Evolutionary conservation across 1,284 basidiomycete species (phyloP).

Genomic region (Moesziomyces parantarcticus): DNA sequence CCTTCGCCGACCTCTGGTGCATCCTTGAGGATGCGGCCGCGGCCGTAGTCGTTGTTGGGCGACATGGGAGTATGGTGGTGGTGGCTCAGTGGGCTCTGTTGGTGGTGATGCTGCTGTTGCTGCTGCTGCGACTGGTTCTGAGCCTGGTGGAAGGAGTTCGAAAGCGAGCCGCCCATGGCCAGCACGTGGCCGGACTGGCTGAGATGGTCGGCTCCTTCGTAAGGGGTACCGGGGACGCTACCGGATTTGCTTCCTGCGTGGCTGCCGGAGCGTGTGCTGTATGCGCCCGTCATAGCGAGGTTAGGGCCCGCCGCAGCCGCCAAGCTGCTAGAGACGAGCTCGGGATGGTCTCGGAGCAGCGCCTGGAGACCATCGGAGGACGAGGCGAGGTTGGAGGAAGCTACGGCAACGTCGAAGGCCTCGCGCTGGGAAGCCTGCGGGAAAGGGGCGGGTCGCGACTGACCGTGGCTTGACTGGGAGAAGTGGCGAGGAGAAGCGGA

Average conservation of each 20-base stretch:
- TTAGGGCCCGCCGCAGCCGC: slow-evolving; percentile 60
- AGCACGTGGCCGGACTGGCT: slow-evolving; percentile 11
- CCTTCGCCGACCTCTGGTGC: slow-evolving; percentile 50
- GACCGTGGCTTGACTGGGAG: slow-evolving; percentile 36
- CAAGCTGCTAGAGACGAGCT: slow-evolving; percentile 61
- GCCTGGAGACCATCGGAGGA: slow-evolving; percentile 64
- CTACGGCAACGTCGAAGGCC: slow-evolving; percentile 56
- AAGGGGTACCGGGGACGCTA: slow-evolving; percentile 45
- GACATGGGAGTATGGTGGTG: slow-evolving; percentile 14
- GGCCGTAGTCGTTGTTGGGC: slow-evolving; percentile 22
- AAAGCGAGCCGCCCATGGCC: slow-evolving; percentile 39
- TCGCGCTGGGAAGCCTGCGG: slow-evolving; percentile 52
- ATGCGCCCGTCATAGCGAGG: slow-evolving; percentile 37
- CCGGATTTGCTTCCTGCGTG: slow-evolving; percentile 38
- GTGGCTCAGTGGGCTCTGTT: slow-evolving; percentile 20
- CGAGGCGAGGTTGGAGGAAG: slow-evolving; percentile 54
- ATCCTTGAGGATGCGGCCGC: slow-evolving; percentile 41
- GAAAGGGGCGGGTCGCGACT: slow-evolving; percentile 52
- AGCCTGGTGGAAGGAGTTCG: slow-evolving; percentile 38
- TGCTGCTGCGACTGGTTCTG: slow-evolving; percentile 27
- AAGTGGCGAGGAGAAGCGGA: slow-evolving; percentile 46
- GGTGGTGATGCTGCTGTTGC: slow-evolving; percentile 18
- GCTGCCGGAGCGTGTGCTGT: slow-evolving; percentile 41
- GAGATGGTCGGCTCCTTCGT: slow-evolving; percentile 16
- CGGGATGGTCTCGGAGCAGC: slow-evolving; percentile 64